phyloP scores from a whole-genome alignment of 2,329 filamentous ascomycete species.

The Xylaria sp. region DNA sequence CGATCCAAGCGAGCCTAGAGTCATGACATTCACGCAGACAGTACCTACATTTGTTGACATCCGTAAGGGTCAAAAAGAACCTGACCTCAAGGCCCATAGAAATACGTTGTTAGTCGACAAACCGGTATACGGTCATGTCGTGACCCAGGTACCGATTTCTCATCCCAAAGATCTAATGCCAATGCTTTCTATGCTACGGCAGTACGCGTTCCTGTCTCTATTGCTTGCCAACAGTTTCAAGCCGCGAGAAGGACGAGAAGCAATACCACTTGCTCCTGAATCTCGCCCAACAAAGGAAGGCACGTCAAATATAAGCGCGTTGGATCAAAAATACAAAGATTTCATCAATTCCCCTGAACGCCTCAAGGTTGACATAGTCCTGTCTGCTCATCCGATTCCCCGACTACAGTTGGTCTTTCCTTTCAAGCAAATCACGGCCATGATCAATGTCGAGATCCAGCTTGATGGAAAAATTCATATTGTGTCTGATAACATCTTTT shows the following conservation, averaged over 20 bases:
- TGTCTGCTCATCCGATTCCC: constrained; percentile 61
- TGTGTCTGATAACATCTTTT: constrained; percentile 65
- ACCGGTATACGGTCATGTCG: constrained; percentile 73
- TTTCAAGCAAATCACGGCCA: constrained; percentile 59
- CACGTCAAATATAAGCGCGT: constrained; percentile 40
- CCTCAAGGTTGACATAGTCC: constrained; percentile 59
- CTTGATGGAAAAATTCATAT: constrained; percentile 69
- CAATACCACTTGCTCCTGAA: constrained; percentile 42
- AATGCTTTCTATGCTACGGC: constrained; percentile 77
- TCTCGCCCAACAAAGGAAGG: constrained; percentile 25
- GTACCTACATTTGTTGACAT: constrained; percentile 55
- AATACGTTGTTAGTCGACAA: constrained; percentile 77
- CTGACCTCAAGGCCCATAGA: constrained; percentile 55
- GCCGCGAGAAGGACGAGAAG: constrained; percentile 45
- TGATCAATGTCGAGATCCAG: constrained; percentile 67
- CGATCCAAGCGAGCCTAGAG: constrained; percentile 67
- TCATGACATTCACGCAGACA: constrained; percentile 60
- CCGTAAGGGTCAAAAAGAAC: constrained; percentile 44
- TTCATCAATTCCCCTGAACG: constrained; percentile 38
- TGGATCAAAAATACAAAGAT: constrained; percentile 38
- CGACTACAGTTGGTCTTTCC: constrained; percentile 65
- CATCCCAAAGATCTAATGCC: constrained; percentile 80
- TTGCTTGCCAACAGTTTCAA: constrained; percentile 72
- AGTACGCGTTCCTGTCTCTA: constrained; percentile 76
- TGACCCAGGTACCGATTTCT: constrained; percentile 77